Evolutionary conservation across 2,329 filamentous ascomycete genomes (phyloP).

Genomic region (Drechslerella stenobrocha): DNA sequence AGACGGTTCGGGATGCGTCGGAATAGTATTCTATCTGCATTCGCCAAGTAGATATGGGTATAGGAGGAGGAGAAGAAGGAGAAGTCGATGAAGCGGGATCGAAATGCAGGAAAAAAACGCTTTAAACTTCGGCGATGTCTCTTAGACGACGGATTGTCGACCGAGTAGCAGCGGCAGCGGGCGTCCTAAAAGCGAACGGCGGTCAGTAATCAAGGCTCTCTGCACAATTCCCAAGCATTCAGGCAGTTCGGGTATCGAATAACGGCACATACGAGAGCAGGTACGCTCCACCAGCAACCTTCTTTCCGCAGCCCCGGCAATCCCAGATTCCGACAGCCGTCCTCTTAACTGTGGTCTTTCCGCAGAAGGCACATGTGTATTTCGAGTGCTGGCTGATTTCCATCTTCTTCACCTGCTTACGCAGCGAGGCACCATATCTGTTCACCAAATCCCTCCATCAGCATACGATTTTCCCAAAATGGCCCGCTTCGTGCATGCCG

Average conservation of each 20-base stretch:
- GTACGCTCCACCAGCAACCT: constrained; percentile 90
- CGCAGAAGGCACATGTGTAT: constrained; percentile 98
- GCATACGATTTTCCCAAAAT: constrained; percentile 15
- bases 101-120: constrained; percentile 26
- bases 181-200: constrained; percentile 65
- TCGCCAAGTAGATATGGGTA: constrained; percentile 42
- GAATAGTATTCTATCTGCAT: constrained; percentile 41
- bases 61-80: constrained; percentile 27
- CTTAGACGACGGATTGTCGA: constrained; percentile 96
- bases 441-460: constrained; percentile 41
- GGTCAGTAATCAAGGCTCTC: neutral
- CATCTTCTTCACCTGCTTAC: constrained; percentile 99
- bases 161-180: constrained; percentile 88
- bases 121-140: constrained; percentile 94
- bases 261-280: constrained; percentile 80
- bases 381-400: constrained; percentile 98
- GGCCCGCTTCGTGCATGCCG: neutral
- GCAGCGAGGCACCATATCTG: constrained; percentile 98
- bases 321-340: constrained; percentile 94
- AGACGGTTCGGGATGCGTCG: constrained; percentile 10
- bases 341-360: constrained; percentile 91
- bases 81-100: constrained; percentile 25
- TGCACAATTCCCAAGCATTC: constrained; percentile 1
- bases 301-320: constrained; percentile 95
- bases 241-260: neutral